Evolutionary conservation across 495 filamentous ascomycete species (phyloP).

Genomic region (Lasiosphaeriaceae sp.): DNA sequence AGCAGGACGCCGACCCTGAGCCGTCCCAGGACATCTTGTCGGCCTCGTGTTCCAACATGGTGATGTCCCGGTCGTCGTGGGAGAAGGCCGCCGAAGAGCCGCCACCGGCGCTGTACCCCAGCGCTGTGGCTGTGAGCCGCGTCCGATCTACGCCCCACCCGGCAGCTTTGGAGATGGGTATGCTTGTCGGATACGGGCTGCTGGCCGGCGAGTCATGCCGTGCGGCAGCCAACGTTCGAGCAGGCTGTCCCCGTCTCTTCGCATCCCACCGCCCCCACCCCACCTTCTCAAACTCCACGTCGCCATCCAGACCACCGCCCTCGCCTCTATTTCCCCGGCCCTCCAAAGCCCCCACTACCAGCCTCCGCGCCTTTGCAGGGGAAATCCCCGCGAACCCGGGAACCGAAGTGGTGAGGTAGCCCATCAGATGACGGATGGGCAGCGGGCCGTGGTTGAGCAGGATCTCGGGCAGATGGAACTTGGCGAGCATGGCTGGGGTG

Average conservation of each 20-base stretch:
- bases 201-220: constrained; percentile 44
- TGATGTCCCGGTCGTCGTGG: constrained; percentile 65
- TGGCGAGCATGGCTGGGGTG: constrained; percentile 80
- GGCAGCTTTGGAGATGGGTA: constrained; percentile 60
- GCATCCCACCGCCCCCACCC: constrained; percentile 98
- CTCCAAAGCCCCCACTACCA: constrained; percentile 83
- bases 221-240: constrained; percentile 41
- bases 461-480: constrained; percentile 87
- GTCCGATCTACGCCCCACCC: constrained; percentile 45
- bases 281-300: constrained; percentile 91
- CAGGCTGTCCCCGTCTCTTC: constrained; percentile 61
- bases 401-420: constrained; percentile 84
- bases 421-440: constrained; percentile 93
- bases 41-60: constrained; percentile 78
- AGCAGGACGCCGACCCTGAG: constrained; percentile 67
- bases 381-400: constrained; percentile 90
- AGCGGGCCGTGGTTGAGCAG: constrained; percentile 83
- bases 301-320: constrained; percentile 63
- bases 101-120: constrained; percentile 56
- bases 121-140: constrained; percentile 32
- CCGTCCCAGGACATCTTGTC: constrained; percentile 93
- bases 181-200: constrained; percentile 55
- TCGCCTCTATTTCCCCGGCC: constrained; percentile 61
- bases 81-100: constrained; percentile 59
- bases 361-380: constrained; percentile 82